phyloP scores from a whole-genome alignment of 306 rosid species.

The Morella rubra region DNA sequence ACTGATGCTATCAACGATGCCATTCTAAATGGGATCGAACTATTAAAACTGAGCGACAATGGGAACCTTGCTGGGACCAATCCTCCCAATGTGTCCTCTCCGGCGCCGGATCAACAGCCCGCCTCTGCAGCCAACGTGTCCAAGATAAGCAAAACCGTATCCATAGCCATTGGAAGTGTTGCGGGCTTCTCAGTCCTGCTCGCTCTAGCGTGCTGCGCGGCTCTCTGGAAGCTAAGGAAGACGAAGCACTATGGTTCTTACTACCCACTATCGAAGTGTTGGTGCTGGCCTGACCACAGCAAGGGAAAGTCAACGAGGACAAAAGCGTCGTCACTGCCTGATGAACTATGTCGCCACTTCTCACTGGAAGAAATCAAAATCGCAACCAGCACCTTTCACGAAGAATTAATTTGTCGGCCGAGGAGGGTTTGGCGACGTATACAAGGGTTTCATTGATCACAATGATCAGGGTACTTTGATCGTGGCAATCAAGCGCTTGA shows the following conservation, averaged over 20 bases:
- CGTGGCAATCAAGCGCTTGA: slow-evolving; percentile 29
- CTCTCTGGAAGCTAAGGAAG: background rate
- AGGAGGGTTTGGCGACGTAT: background rate
- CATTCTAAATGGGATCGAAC: slow-evolving; percentile 29
- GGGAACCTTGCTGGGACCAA: slow-evolving; percentile 8
- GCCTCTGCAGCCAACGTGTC: background rate
- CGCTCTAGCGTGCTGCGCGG: background rate
- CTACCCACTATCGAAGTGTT: background rate
- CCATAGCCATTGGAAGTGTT: background rate
- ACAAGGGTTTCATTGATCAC: slow-evolving; percentile 13
- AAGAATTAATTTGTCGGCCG: background rate
- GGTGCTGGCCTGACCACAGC: background rate
- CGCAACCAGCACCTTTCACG: background rate
- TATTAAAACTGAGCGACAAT: slow-evolving; percentile 23
- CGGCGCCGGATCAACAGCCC: background rate
- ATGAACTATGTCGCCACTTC: background rate
- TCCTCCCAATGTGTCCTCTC: background rate
- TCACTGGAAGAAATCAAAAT: background rate
- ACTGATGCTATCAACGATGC: background rate
- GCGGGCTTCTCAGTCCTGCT: background rate
- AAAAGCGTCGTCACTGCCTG: background rate
- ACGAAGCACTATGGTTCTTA: background rate
- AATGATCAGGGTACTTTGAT: background rate
- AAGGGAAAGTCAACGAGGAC: background rate
- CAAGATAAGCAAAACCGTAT: background rate